Evolutionary conservation across 1,139 yeast species (phyloP), one percentile per base, ranked within the genome.

Genomic region (Suhomyces kunorum): DNA sequence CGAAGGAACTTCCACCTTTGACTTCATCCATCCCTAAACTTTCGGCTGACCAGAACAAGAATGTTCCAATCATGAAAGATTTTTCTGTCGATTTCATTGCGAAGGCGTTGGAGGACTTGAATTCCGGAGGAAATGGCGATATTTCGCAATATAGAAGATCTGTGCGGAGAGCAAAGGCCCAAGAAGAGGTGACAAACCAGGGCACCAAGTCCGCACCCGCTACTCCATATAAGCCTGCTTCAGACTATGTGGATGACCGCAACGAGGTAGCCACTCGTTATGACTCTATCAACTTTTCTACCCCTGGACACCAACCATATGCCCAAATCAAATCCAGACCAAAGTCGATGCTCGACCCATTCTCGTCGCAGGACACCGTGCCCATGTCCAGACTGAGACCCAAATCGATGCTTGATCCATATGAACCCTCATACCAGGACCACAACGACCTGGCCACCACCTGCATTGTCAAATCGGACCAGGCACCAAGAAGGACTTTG

Each of bases 61-160:
- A 53, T 30, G 64, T 70, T 17, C 75, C 75, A 9, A 61, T 71
- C 7, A 59, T 62, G 48, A 71, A 71, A 46, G 78, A 72, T 46
- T 72, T 72, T 44, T 69, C 76, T 3, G 68, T 72, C 24, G 78
- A 72, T 47, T 72, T 67, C 74, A 54, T 72, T 64, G 68, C 82
- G 63, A 54, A 81, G 71, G 66, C 89, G 63, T 42, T 85, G 38
- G 87, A 82, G 53, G 83, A 81, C 49, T 69, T 85, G 52, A 82
- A 81, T 53, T 63, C 76, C 3, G 83, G 83, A n/a, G 83, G 84
- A 0, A 70, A 78, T 49, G 83, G 84, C 9, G 82, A 78, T 50
- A 68, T 78, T 17, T 66, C 61, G 38, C 68, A 63, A 46, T 74
- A 61, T 53, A 59, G 77, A 47, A 56, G 64, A 45, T 67, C 76